These are phyloP conservation scores for Elaeis guineensis DNA, from an alignment of 176 grass and related monocot genomes.

Conservation along the genomic window DNA sequence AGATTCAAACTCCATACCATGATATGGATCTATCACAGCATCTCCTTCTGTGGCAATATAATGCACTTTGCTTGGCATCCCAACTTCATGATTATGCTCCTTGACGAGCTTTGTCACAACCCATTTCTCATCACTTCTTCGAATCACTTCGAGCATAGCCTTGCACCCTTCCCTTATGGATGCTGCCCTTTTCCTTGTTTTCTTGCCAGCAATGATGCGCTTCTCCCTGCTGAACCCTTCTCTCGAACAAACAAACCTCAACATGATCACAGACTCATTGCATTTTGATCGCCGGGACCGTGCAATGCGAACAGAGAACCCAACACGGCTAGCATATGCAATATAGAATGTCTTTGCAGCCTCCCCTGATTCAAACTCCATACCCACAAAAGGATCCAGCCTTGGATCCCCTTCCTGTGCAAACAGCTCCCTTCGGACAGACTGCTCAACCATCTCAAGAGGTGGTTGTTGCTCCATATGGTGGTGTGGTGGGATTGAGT, in stretches of 20 bases:
- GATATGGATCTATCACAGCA: constrained; percentile 50
- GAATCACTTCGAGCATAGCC: constrained; percentile 92
- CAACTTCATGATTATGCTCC: constrained; percentile 89
- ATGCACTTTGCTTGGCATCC: constrained; percentile 57
- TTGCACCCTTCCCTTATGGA: constrained; percentile 91
- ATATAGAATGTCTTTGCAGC: constrained; percentile 96
- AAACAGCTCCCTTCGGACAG: constrained; percentile 54
- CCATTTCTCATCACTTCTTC: constrained; percentile 68
- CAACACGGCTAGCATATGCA: constrained; percentile 68
- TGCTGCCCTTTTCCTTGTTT: constrained; percentile 68
- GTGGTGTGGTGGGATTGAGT: constrained; percentile 6
- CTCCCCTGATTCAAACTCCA: constrained; percentile 91
- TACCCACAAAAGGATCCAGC: constrained; percentile 67
- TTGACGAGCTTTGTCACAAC: constrained; percentile 89
- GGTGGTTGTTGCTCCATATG: constrained; percentile 18
- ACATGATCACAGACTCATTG: constrained; percentile 86
- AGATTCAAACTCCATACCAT: constrained; percentile 82
- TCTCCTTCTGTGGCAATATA: constrained; percentile 68
- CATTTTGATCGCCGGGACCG: constrained; percentile 72
- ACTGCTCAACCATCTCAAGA: constrained; percentile 23
- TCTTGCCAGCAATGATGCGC: constrained; percentile 46
- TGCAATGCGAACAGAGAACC: constrained; percentile 77
- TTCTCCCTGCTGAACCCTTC: constrained; percentile 81
- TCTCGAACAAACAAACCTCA: constrained; percentile 81
- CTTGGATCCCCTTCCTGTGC: constrained; percentile 39